Conservation (phyloP, 805 yeast species). For the Pichia sporocuriosa region DNA sequence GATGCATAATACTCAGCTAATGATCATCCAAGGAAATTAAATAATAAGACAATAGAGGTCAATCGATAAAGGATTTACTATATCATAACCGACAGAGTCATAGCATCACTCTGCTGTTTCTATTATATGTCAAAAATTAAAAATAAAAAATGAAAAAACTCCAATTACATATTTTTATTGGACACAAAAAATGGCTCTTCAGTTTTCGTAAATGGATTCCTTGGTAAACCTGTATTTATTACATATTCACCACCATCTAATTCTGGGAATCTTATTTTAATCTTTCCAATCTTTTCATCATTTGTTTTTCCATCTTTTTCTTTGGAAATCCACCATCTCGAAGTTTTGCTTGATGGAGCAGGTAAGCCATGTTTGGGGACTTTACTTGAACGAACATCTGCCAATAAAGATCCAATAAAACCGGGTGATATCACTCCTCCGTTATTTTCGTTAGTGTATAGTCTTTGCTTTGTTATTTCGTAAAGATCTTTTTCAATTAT, state of each 20-base stretch:
- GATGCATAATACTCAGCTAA: no score
- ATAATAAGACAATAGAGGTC: no score
- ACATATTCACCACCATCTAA: conserved; percentile 36
- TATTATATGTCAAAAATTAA: neutral
- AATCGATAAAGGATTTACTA: no score
- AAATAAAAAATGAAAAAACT: neutral
- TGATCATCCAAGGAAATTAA: no score
- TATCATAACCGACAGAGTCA: no score
- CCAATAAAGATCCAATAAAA: conserved; percentile 7
- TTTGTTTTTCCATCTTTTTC: conserved; percentile 35
- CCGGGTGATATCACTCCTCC: conserved; percentile 12
- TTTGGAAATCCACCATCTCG: conserved; percentile 88
- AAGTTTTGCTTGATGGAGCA: conserved; percentile 61
- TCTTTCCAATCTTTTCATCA: conserved; percentile 31
- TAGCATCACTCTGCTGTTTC: neutral
- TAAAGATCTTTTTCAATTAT: conserved; percentile 49
- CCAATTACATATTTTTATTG: neutral
- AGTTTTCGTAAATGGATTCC: conserved; percentile 64
- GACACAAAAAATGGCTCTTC: conserved; percentile 47
- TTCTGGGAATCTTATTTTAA: conserved; percentile 54
- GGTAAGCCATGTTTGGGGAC: conserved; percentile 48
- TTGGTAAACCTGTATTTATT: conserved; percentile 62
- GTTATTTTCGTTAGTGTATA: conserved; percentile 33
- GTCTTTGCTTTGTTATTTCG: conserved; percentile 38
- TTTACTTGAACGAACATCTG: conserved; percentile 16